Percentiles rank a stretch among this genome's conserved stretches.
phyloP scores from a whole-genome alignment of 2,329 filamentous ascomycete species.

The Aspergillus bombycis region DNA sequence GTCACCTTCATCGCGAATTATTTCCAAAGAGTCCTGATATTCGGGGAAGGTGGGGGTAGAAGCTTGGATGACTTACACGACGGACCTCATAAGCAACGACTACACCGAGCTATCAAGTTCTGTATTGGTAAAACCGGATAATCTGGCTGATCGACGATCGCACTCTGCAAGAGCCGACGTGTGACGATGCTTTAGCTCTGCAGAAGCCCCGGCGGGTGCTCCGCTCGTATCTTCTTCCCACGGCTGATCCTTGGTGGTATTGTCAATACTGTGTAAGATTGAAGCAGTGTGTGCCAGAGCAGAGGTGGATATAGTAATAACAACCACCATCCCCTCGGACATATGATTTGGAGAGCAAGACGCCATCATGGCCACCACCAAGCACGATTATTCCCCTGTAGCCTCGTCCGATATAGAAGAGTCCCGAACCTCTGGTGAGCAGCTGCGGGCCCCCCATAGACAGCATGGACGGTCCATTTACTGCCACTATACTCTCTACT shows the following conservation, averaged over 20 bases:
- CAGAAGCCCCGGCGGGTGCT: neutral
- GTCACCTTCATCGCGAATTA: neutral
- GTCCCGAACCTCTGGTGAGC: neutral
- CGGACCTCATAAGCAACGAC: neutral
- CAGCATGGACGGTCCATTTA: neutral
- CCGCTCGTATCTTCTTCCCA: neutral
- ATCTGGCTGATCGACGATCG: neutral
- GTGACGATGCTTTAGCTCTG: neutral
- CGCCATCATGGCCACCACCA: neutral
- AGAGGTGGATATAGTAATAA: neutral
- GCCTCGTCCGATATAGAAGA: neutral
- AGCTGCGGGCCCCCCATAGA: neutral
- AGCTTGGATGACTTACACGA: neutral
- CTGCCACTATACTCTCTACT: neutral
- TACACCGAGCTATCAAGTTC: neutral
- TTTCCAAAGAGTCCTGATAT: neutral
- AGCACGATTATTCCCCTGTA: neutral
- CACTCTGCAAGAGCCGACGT: neutral
- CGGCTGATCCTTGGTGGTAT: neutral
- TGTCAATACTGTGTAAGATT: neutral
- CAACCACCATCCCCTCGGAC: neutral
- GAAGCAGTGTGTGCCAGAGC: too few relatives aligned
- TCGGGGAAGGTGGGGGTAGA: neutral
- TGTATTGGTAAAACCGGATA: neutral
- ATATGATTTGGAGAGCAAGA: neutral